A percentile compares a stretch with the other conserved stretches of the same genome.
These are phyloP conservation scores for Westerdykella sp. DNA, from an alignment of 2,329 filamentous ascomycete species.

Conservation along the genomic window DNA sequence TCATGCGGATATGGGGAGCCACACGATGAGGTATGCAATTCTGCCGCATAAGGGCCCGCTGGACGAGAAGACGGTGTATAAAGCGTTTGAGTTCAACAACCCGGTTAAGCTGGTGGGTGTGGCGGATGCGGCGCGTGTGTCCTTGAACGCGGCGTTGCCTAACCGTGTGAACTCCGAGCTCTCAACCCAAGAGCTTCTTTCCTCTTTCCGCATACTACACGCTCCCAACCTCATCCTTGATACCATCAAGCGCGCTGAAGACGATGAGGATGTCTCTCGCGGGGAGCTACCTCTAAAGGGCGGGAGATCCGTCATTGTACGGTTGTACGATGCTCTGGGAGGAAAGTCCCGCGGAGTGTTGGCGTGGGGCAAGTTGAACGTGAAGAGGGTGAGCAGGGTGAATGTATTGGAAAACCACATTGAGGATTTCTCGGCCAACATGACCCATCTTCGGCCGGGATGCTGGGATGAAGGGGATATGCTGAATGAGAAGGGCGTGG, in stretches of 20 bases:
- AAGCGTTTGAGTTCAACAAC: constrained; percentile 86
- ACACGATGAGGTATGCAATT: constrained; percentile 84
- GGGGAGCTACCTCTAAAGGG: constrained; percentile 54
- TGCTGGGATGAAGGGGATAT: constrained; percentile 28
- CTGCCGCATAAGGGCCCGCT: constrained; percentile 74
- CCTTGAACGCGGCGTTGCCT: constrained; percentile 24
- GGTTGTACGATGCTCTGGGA: constrained; percentile 84
- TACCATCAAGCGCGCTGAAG: constrained; percentile 76
- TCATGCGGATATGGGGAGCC: constrained; percentile 87
- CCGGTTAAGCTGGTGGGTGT: constrained; percentile 56
- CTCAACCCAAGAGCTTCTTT: constrained; percentile 29
- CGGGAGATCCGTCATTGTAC: constrained; percentile 73
- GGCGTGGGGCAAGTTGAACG: constrained; percentile 56
- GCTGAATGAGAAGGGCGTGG: constrained; percentile 46
- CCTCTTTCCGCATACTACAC: constrained; percentile 62
- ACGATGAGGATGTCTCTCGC: constrained; percentile 49
- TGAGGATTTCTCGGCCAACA: constrained; percentile 41
- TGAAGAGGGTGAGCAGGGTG: constrained; percentile 73
- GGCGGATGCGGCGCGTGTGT: neutral
- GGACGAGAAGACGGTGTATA: constrained; percentile 66
- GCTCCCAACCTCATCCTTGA: constrained; percentile 68
- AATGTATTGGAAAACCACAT: constrained; percentile 86
- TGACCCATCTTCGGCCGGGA: constrained; percentile 40
- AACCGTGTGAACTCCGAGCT: constrained; percentile 5
- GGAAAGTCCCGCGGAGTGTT: constrained; percentile 70